Evolutionary conservation across 345 rosid genomes (phyloP).

Genomic region (Corchorus capsularis): DNA sequence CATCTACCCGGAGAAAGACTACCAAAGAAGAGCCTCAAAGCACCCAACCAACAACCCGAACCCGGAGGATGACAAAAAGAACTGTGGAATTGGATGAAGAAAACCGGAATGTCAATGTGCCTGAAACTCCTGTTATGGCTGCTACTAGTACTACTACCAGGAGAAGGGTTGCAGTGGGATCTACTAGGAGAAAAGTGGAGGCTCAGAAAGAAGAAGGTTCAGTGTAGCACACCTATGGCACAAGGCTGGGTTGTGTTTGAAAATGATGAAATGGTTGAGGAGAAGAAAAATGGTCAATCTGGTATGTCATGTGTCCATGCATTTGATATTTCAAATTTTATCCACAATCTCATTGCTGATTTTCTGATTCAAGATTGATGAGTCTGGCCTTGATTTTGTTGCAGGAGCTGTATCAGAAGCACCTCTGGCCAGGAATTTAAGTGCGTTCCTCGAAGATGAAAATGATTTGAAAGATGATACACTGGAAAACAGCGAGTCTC

Average conservation of each 20-base stretch:
- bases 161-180: slow-evolving; percentile 24
- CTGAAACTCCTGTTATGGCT: slow-evolving; percentile 38
- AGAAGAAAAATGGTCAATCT: slow-evolving; percentile 21
- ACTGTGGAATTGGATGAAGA: slow-evolving; percentile 44
- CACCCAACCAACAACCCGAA: slow-evolving; percentile 40
- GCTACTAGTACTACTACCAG: slow-evolving; percentile 27
- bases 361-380: not conserved
- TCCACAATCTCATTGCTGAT: not conserved
- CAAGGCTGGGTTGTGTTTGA: slow-evolving; percentile 65
- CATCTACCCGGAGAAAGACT: slow-evolving; percentile 52
- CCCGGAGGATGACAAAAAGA: slow-evolving; percentile 45
- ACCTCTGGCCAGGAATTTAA: slow-evolving; percentile 31
- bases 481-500: slow-evolving; percentile 18
- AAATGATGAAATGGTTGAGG: slow-evolving; percentile 23
- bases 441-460: slow-evolving; percentile 32
- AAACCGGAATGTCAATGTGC: slow-evolving; percentile 32
- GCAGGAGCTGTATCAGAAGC: slow-evolving; percentile 28
- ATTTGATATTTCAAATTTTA: not conserved
- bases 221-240: slow-evolving; percentile 50
- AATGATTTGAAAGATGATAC: slow-evolving; percentile 22
- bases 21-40: slow-evolving; percentile 43
- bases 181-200: slow-evolving; percentile 20
- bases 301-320: slow-evolving; percentile 36
- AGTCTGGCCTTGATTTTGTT: not conserved
- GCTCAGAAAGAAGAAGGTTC: slow-evolving; percentile 31